phyloP scores from a whole-genome alignment of 2,329 filamentous ascomycete species.

The Polytolypa hystricis region DNA sequence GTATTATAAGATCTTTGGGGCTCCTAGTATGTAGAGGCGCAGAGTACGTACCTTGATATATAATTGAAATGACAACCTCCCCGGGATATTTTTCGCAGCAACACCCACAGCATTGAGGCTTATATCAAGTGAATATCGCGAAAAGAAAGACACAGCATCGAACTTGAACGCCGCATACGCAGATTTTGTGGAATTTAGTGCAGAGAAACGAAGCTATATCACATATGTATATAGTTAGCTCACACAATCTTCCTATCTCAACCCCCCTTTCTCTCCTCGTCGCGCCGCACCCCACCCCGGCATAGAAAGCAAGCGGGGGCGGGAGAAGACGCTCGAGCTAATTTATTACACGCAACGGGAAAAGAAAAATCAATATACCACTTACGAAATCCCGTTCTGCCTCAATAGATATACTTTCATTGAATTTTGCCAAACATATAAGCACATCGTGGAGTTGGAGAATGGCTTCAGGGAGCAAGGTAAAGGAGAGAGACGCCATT shows the following conservation, averaged over 20 bases:
- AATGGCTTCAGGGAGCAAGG: slow-evolving; percentile 45
- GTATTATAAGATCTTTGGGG: no score
- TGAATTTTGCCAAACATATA: slow-evolving; percentile 52
- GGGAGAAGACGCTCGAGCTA: slow-evolving; percentile 2
- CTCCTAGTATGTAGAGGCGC: no score
- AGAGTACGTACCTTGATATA: slow-evolving; percentile 41
- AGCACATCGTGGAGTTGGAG: slow-evolving; percentile 48
- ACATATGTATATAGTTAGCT: slow-evolving; percentile 1
- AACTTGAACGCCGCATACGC: slow-evolving; percentile 51
- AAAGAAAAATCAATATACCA: not conserved
- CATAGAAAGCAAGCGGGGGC: not conserved
- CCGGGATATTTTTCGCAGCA: slow-evolving; percentile 20
- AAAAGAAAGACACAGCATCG: slow-evolving; percentile 45
- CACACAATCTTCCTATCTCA: not conserved
- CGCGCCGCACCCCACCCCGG: no score
- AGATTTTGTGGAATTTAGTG: slow-evolving; percentile 52
- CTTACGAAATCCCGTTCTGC: slow-evolving; percentile 47
- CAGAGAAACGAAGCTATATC: slow-evolving; percentile 47
- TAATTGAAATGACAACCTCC: slow-evolving; percentile 48
- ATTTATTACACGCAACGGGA: no score
- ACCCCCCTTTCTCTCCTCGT: no score
- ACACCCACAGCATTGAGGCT: slow-evolving; percentile 12
- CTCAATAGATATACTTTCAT: slow-evolving; percentile 52
- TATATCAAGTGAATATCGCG: slow-evolving; percentile 43
- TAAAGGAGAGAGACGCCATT: slow-evolving; percentile 36